Evolutionary conservation across 2,329 filamentous ascomycete species (phyloP).

Genomic region (Aspergillus melleus): DNA sequence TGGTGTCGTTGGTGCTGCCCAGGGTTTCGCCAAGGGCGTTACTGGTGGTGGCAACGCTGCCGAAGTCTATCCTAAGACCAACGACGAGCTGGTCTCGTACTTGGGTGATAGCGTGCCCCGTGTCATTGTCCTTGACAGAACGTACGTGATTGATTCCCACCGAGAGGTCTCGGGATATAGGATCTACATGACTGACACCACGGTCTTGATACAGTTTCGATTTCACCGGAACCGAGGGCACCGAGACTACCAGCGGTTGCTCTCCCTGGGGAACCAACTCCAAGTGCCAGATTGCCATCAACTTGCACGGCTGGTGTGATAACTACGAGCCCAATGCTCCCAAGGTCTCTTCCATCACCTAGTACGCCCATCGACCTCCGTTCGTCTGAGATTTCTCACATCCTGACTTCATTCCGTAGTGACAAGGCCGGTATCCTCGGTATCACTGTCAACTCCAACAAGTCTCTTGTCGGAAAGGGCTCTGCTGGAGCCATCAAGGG

Average conservation of each 20-base stretch:
- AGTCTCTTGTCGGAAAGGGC: constrained; percentile 58
- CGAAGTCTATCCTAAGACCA: constrained; percentile 56
- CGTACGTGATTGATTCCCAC: constrained; percentile 2
- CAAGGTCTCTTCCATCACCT: constrained; percentile 40
- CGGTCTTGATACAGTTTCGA: constrained; percentile 15
- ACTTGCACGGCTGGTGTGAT: constrained; percentile 59
- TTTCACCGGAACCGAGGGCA: constrained; percentile 20
- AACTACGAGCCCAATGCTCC: constrained; percentile 59
- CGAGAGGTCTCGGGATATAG: neutral
- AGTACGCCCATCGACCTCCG: constrained; percentile 19
- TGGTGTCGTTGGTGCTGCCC: constrained; percentile 35
- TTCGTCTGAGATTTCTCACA: neutral
- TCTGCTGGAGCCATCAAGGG: constrained; percentile 57
- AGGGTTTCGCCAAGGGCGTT: constrained; percentile 54
- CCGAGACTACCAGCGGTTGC: constrained; percentile 56
- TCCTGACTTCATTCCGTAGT: neutral
- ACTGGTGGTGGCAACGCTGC: constrained; percentile 61
- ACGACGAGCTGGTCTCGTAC: constrained; percentile 59
- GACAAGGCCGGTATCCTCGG: constrained; percentile 55
- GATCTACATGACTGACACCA: neutral
- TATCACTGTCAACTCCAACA: constrained; percentile 58
- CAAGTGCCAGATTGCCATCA: constrained; percentile 60
- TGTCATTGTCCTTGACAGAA: constrained; percentile 51
- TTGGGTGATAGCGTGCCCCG: constrained; percentile 55
- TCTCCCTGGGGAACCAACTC: constrained; percentile 58